Percentiles rank a stretch among this genome's conserved stretches.
These are phyloP conservation scores for Trichaptum fuscoviolaceum DNA, from an alignment of 768 basidiomycete species.

Conservation along the genomic window DNA sequence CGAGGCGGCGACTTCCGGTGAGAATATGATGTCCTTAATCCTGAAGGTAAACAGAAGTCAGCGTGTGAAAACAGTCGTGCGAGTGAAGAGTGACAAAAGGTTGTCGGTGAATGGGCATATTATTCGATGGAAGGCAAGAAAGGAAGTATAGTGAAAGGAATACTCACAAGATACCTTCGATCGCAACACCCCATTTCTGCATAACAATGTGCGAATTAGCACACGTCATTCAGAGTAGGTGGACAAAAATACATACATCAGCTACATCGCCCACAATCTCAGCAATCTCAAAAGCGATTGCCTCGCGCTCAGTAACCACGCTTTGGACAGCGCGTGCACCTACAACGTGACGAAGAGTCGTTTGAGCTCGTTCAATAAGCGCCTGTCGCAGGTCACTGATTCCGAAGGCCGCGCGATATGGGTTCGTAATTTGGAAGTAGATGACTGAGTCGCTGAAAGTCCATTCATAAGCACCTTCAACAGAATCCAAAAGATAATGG, in stretches of 20 bases:
- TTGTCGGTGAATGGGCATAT: background rate
- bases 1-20: constrained; percentile 81
- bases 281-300: constrained; percentile 93
- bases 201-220: background rate
- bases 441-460: constrained; percentile 78
- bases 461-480: constrained; percentile 5
- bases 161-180: constrained; percentile 77
- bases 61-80: background rate
- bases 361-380: constrained; percentile 81
- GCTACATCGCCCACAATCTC: constrained; percentile 91
- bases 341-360: constrained; percentile 95
- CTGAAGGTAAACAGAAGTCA: background rate
- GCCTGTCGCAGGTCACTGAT: constrained; percentile 87
- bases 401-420: constrained; percentile 92
- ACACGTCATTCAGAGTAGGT: background rate
- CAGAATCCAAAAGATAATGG: constrained; percentile 3
- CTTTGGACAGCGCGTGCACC: constrained; percentile 93
- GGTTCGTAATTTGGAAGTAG: constrained; percentile 86
- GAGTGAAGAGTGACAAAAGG: constrained; percentile 2
- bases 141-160: background rate
- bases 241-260: constrained; percentile 31
- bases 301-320: constrained; percentile 95
- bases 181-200: constrained; percentile 89
- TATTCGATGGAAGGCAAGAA: background rate
- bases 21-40: constrained; percentile 94